A percentile compares a stretch with the other conserved stretches of the same genome.
phyloP scores from a whole-genome alignment of 164 flowering plant genomes.

The Chimonanthus salicifolius region DNA sequence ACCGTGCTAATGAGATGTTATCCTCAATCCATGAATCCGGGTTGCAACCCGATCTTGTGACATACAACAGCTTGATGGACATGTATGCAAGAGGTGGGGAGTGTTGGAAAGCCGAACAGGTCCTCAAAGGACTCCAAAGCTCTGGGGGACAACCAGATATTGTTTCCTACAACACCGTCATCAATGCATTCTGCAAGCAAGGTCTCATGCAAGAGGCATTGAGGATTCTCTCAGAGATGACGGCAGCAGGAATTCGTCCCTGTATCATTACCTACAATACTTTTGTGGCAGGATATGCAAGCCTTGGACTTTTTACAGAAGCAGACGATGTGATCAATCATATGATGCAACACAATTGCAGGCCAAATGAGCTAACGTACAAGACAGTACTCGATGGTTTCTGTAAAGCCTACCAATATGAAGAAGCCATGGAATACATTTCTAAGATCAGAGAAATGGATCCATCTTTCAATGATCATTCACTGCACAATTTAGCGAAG shows the following conservation, averaged over 20 bases:
- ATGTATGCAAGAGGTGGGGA: constrained; percentile 83
- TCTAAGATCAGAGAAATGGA: constrained; percentile 48
- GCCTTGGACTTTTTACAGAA: constrained; percentile 53
- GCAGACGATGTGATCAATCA: constrained; percentile 53
- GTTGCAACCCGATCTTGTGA: constrained; percentile 73
- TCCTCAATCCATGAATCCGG: constrained; percentile 50
- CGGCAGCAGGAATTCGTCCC: constrained; percentile 58
- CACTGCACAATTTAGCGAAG: constrained; percentile 34
- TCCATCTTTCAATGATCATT: constrained; percentile 38
- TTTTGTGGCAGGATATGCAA: constrained; percentile 66
- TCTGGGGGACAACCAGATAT: constrained; percentile 61
- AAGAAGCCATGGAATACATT: constrained; percentile 67
- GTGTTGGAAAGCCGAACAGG: constrained; percentile 84
- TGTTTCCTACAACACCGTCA: constrained; percentile 86
- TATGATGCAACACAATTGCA: constrained; percentile 71
- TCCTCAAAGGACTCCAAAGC: constrained; percentile 45
- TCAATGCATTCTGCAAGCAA: constrained; percentile 83
- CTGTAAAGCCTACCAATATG: constrained; percentile 52
- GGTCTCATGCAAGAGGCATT: constrained; percentile 87
- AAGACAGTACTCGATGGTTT: constrained; percentile 75
- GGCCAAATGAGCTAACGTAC: constrained; percentile 78
- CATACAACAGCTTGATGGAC: constrained; percentile 89
- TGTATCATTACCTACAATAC: constrained; percentile 82
- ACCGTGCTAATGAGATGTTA: constrained; percentile 61
- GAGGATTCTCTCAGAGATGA: constrained; percentile 64